Evolutionary conservation across 1,284 basidiomycete genomes (phyloP).

Genomic region (Amylostereum areolatum): DNA sequence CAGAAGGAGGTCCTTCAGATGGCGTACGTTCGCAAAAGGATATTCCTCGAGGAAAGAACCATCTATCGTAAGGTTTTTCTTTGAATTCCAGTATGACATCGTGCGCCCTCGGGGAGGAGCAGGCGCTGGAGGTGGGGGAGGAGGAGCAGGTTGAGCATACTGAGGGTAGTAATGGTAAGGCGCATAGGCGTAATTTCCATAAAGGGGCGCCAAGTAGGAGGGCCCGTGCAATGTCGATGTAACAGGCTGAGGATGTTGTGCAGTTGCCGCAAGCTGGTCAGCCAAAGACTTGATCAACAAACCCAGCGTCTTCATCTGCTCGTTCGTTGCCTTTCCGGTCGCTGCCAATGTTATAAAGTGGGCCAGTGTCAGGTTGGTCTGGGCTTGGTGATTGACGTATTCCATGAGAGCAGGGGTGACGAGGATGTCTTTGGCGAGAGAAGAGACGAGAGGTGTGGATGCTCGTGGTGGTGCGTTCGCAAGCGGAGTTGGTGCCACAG

Average conservation of each 20-base stretch:
- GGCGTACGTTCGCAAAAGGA: constrained; percentile 37
- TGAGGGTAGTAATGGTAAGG: no score
- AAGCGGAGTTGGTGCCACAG: constrained; percentile 2
- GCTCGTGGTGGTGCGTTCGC: constrained; percentile 14
- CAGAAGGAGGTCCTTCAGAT: constrained; percentile 9
- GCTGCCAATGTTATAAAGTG: constrained; percentile 58
- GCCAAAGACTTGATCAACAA: constrained; percentile 56
- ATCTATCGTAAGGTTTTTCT: constrained; percentile 54
- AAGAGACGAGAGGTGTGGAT: constrained; percentile 31
- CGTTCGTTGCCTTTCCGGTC: constrained; percentile 47
- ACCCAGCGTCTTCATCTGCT: constrained; percentile 59
- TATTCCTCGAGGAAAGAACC: constrained; percentile 57
- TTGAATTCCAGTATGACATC: constrained; percentile 67
- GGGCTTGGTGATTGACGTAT: constrained; percentile 60
- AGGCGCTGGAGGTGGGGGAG: constrained; percentile 7
- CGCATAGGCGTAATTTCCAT: not conserved
- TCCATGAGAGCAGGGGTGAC: constrained; percentile 52
- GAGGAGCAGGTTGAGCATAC: constrained; percentile 18
- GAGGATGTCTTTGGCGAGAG: constrained; percentile 34
- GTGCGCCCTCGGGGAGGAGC: constrained; percentile 36
- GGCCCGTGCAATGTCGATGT: no score
- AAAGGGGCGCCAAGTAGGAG: no score
- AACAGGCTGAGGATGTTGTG: constrained; percentile 1
- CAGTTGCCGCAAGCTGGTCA: constrained; percentile 28
- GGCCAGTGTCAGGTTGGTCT: constrained; percentile 56